Percentiles rank a stretch among this genome's conserved stretches.
Evolutionary conservation across 371 early-diverging fungal genomes (phyloP).

Genomic region (Mucor indicus): DNA sequence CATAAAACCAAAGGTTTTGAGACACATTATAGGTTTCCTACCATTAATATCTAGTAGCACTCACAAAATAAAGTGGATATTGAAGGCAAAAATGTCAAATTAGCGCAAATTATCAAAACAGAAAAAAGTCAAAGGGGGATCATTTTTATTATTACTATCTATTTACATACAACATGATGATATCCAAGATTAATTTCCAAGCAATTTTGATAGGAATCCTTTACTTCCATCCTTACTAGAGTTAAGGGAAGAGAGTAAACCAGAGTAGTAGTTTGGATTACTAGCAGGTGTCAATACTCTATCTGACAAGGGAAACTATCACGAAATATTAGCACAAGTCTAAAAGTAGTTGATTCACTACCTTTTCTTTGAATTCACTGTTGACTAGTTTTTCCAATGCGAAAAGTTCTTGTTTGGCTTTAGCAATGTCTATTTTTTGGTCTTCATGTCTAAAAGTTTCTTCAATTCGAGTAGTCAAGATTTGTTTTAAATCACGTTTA

Average conservation of each 20-base stretch:
- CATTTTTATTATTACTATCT: too few species aligned
- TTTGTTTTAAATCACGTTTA: conserved; percentile 57
- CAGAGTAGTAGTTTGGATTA: conserved; percentile 60
- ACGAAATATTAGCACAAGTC: background rate
- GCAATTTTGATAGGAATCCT: conserved; percentile 27
- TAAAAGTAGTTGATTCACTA: conserved; percentile 6
- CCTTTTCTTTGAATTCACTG: conserved; percentile 59
- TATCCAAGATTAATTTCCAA: conserved; percentile 1
- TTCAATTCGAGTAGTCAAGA: conserved; percentile 49
- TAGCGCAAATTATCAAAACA: too few species aligned
- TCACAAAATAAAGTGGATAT: too few species aligned
- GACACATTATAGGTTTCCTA: too few species aligned
- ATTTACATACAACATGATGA: too few species aligned
- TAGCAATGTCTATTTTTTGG: conserved; percentile 27
- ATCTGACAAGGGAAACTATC: conserved; percentile 55
- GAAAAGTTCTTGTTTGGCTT: conserved; percentile 46
- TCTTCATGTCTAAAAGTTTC: conserved; percentile 45
- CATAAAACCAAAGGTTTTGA: too few species aligned
- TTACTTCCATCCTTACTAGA: conserved; percentile 47
- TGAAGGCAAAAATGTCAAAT: too few species aligned
- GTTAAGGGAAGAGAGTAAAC: conserved; percentile 45
- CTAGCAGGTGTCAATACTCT: conserved; percentile 56
- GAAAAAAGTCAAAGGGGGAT: too few species aligned
- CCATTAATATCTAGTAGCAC: too few species aligned
- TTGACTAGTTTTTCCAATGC: conserved; percentile 48